phyloP scores from a whole-genome alignment of 306 rosid species.

The cucumber (Cucumis sativus) region DNA sequence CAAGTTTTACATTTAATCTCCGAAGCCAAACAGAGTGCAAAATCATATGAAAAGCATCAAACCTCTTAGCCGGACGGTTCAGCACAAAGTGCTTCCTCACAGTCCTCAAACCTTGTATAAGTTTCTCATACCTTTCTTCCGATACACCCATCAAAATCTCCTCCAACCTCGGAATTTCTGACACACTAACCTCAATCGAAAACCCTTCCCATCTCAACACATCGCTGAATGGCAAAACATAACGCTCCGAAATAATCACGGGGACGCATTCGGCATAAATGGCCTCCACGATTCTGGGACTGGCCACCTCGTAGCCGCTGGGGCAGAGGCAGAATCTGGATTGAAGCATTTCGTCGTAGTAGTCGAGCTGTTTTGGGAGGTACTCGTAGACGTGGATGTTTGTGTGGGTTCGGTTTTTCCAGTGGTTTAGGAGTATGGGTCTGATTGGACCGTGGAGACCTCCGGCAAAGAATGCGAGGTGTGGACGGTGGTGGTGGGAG shows the following conservation, averaged over 20 bases:
- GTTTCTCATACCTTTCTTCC: neutral
- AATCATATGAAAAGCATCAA: constrained; percentile 10
- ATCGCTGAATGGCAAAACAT: constrained; percentile 6
- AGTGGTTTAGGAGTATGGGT: constrained; percentile 36
- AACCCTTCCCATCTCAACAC: constrained; percentile 8
- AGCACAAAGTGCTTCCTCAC: constrained; percentile 2
- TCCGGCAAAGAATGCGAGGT: constrained; percentile 74
- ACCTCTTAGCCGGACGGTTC: constrained; percentile 5
- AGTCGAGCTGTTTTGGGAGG: constrained; percentile 48
- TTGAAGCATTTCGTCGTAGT: constrained; percentile 50
- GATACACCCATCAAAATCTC: neutral
- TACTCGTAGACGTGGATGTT: constrained; percentile 43
- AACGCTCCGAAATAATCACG: neutral
- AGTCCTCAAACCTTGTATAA: neutral
- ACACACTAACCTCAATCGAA: neutral
- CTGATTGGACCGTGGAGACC: constrained; percentile 76
- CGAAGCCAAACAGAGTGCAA: constrained; percentile 11
- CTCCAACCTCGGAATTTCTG: neutral
- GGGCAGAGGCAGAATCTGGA: constrained; percentile 84
- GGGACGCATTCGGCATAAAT: constrained; percentile 19
- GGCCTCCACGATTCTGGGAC: constrained; percentile 78
- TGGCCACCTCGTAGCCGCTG: constrained; percentile 78
- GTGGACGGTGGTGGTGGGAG: constrained; percentile 26
- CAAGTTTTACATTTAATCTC: constrained; percentile 7
- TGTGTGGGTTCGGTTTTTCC: constrained; percentile 37